Evolutionary conservation across 495 filamentous ascomycete species (phyloP), one percentile per base, ranked within the genome.

Genomic region (Hypoxylon fuscum): DNA sequence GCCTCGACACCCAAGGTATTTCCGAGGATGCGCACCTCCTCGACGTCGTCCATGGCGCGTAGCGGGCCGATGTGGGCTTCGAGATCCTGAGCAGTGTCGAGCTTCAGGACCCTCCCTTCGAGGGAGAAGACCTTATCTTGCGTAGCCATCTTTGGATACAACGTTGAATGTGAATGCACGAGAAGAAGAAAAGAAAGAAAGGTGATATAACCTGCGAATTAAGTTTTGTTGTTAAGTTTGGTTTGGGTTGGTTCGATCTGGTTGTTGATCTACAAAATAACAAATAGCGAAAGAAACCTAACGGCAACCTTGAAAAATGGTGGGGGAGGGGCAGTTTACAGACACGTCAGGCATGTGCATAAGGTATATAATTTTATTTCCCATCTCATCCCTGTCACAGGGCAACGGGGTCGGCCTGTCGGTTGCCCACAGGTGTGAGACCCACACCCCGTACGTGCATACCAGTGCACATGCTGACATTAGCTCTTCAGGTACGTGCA

Each of bases 1-100:
- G 96, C 95, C 21, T 89, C 89, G 55, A 96, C 85, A 49, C 95
- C 95, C 20, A 98, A 77, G 5, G 96, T 97, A 78, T 97, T 98
- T 43, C 94, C 95, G 25, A 87, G 82, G 22, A 98, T 77, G 54
- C 84, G 85, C 46, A 98, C 85, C 66, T 96, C 90, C 68, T 95
- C 92, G 46, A 94, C 88, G 59, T 90, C 85, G 46, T 83, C 76
- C 78, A 85, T 87, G 46, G 85, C 85, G 37, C 85, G 79, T 12
- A 98, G 83, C 14, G 83, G 79, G 69, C 87, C 81, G 69, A 96
- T 90, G 72, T 96, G 90, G n/a, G 89, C 77, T 69, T 94, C 88
- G 53, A 97, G 86, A 74, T 98, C 91, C 46, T 86, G 85, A 18
- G 91, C 90, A 25, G 86, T 90, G 78, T 95, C 87, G 68, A 98